These are phyloP conservation scores for Auricularia auricula-judae DNA, from an alignment of 768 basidiomycete species.

Conservation along the genomic window DNA sequence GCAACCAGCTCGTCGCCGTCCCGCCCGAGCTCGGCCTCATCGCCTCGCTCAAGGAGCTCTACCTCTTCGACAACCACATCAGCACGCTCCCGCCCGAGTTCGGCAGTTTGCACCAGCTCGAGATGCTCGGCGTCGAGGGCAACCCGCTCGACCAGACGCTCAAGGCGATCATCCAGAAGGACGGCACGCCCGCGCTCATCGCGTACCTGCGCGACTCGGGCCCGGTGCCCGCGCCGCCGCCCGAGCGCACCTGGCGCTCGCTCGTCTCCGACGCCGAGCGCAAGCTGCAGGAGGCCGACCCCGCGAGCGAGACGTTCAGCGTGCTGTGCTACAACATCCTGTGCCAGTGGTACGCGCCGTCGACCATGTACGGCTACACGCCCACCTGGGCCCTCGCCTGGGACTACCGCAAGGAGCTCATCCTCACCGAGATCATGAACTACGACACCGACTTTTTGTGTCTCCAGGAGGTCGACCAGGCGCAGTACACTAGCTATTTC, in stretches of 20 bases:
- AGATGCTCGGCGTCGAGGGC: conserved; percentile 92
- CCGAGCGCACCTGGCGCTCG: conserved; percentile 66
- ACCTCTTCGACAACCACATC: conserved; percentile 93
- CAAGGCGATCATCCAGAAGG: conserved; percentile 79
- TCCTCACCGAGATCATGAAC: conserved; percentile 72
- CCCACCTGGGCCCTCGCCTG: conserved; percentile 94
- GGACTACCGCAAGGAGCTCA: conserved; percentile 84
- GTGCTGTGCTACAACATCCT: conserved; percentile 90
- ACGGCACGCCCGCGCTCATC: conserved; percentile 85
- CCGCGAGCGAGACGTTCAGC: conserved; percentile 63
- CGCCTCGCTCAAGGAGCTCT: conserved; percentile 79
- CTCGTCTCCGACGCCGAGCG: conserved; percentile 48
- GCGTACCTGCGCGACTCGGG: conserved; percentile 89
- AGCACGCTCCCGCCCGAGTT: conserved; percentile 75
- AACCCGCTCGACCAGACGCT: conserved; percentile 72
- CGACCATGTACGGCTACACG: conserved; percentile 87
- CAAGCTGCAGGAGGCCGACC: conserved; percentile 48
- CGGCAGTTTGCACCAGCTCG: conserved; percentile 84
- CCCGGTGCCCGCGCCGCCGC: conserved; percentile 70
- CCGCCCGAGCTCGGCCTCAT: conserved; percentile 88
- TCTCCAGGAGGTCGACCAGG: conserved; percentile 89
- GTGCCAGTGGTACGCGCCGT: conserved; percentile 82
- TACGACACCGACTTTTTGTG: conserved; percentile 85
- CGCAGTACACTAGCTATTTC: conserved; percentile 89
- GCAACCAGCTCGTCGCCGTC: conserved; percentile 66